A percentile compares a stretch with the other conserved stretches of the same genome.
Conservation (phyloP, 164 flowering plant genomes). For the Echeveria elegans region DNA sequence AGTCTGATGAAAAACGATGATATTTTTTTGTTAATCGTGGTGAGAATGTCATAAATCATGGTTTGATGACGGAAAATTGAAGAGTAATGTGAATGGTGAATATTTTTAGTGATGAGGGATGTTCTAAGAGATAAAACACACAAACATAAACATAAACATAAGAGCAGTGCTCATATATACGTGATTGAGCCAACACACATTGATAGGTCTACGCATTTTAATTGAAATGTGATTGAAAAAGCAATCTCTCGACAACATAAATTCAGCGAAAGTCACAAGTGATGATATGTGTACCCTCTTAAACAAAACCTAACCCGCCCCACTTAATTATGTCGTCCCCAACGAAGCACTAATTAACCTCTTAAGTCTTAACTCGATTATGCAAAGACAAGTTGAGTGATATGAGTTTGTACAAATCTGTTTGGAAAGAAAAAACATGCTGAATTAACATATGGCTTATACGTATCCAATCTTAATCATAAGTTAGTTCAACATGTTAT, state of each 20-base stretch:
- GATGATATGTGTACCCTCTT: not conserved
- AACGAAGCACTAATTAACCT: slow-evolving; percentile 2
- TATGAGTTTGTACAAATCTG: slow-evolving; percentile 1
- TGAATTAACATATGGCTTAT: not conserved
- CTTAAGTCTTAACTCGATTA: not conserved
- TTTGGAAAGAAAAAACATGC: not conserved
- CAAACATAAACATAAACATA: too few species aligned
- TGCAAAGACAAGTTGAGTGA: slow-evolving; percentile 1
- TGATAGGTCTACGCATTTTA: too few species aligned
- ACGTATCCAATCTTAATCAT: not conserved
- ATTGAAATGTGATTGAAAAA: not conserved
- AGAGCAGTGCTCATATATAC: too few species aligned
- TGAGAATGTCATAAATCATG: too few species aligned
- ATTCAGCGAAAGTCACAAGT: not conserved
- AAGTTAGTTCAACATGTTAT: not conserved
- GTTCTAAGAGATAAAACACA: too few species aligned
- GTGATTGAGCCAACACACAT: too few species aligned
- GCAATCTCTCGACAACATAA: not conserved
- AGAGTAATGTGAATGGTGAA: too few species aligned
- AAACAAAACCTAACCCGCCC: not conserved
- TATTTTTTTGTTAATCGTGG: too few species aligned
- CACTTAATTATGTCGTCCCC: not conserved
- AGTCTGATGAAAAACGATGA: too few species aligned
- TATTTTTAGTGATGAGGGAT: too few species aligned
- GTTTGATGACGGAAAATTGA: too few species aligned